Conservation (phyloP, 768 basidiomycete genomes). For the Suillus americanus region DNA sequence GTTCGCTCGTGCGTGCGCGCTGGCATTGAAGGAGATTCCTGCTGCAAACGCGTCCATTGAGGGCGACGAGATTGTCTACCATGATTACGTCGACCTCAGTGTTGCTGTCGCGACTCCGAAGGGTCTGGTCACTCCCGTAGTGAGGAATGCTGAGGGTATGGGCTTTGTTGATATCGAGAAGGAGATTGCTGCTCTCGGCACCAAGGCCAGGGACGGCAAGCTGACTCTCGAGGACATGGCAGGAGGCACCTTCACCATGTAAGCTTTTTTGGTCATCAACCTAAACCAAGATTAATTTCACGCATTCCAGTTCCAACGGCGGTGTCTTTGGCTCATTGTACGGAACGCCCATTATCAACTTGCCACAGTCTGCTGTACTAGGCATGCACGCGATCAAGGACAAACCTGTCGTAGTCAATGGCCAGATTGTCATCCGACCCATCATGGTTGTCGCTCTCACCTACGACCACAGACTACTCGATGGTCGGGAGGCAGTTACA, state of each 20-base stretch:
- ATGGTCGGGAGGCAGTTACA: constrained; percentile 94
- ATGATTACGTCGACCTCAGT: constrained; percentile 89
- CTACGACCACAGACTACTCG: constrained; percentile 94
- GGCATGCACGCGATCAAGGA: constrained; percentile 98
- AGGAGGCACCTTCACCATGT: constrained; percentile 99
- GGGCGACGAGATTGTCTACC: constrained; percentile 90
- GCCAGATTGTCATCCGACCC: constrained; percentile 94
- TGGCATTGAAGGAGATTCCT: constrained; percentile 90
- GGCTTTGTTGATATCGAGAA: constrained; percentile 89
- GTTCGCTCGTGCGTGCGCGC: constrained; percentile 82
- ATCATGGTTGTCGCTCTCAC: constrained; percentile 95
- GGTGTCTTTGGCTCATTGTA: constrained; percentile 97
- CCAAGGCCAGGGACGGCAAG: constrained; percentile 94
- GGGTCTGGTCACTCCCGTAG: constrained; percentile 94
- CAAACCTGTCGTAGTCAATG: constrained; percentile 84
- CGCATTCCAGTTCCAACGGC: constrained; percentile 81
- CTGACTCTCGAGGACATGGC: constrained; percentile 98
- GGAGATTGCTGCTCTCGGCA: constrained; percentile 87
- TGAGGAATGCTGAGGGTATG: constrained; percentile 87
- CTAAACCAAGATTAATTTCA: neutral
- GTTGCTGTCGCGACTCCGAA: constrained; percentile 98
- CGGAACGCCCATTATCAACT: constrained; percentile 98
- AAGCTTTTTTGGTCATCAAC: constrained; percentile 28
- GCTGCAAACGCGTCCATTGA: constrained; percentile 94
- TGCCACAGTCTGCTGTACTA: constrained; percentile 92